These are phyloP conservation scores for Malus hybrid DNA, from an alignment of 331 rosid species.

Conservation along the genomic window DNA sequence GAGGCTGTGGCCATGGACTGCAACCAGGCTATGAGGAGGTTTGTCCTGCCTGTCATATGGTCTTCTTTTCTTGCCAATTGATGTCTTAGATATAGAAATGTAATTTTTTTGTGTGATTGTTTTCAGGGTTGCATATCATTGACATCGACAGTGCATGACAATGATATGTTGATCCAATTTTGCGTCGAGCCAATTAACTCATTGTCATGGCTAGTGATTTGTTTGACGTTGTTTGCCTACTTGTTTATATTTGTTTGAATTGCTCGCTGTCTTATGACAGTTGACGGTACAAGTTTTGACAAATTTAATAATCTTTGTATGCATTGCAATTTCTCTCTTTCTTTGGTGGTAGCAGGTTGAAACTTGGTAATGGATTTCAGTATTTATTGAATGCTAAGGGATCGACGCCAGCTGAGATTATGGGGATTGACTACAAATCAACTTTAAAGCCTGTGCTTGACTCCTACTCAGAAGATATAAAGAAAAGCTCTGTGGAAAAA, in stretches of 20 bases:
- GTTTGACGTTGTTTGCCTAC: background rate
- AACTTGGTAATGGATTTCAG: conserved; percentile 55
- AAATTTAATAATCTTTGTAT: background rate
- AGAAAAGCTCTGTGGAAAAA: conserved; percentile 56
- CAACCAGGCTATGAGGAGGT: conserved; percentile 74
- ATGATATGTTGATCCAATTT: background rate
- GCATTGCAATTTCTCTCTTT: background rate
- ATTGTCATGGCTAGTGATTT: background rate
- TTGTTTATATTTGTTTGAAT: background rate
- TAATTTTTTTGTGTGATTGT: background rate
- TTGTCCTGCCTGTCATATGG: background rate
- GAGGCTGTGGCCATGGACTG: conserved; percentile 70
- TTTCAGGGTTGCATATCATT: background rate
- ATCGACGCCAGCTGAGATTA: conserved; percentile 61
- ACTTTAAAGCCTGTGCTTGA: conserved; percentile 54
- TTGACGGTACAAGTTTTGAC: background rate
- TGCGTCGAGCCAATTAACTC: background rate
- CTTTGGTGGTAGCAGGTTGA: conserved; percentile 48
- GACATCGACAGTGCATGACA: background rate
- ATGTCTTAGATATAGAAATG: background rate
- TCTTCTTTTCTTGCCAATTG: background rate
- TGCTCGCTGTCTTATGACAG: background rate
- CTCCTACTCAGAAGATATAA: conserved; percentile 44
- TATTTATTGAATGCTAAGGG: conserved; percentile 67
- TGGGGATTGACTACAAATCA: conserved; percentile 71